These are phyloP conservation scores for Xylaria sp. DNA, from an alignment of 2,329 filamentous ascomycete species.

Conservation along the genomic window DNA sequence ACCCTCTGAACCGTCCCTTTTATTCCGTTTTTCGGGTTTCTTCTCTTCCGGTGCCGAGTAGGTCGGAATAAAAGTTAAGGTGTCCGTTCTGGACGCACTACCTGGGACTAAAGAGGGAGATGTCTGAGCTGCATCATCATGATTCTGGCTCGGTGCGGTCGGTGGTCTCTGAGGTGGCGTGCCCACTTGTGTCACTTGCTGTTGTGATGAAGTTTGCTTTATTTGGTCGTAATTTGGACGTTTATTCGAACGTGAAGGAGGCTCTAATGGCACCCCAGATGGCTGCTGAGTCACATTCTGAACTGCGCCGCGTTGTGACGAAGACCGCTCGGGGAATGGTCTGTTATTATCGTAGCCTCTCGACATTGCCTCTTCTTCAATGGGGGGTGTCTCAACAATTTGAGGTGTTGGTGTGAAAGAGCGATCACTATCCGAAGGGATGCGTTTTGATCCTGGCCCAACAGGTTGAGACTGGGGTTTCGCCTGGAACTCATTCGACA, in stretches of 20 bases:
- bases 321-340: conserved; percentile 59
- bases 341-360: conserved; percentile 35
- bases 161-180: conserved; percentile 37
- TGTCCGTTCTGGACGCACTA: conserved; percentile 72
- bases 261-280: conserved; percentile 48
- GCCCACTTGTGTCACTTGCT: conserved; percentile 32
- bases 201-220: conserved; percentile 33
- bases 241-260: conserved; percentile 54
- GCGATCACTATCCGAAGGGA: conserved; percentile 29
- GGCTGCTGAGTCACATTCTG: conserved; percentile 57
- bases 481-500: conserved; percentile 53
- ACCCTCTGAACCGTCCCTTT: conserved; percentile 71
- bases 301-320: conserved; percentile 52
- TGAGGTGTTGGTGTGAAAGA: conserved; percentile 53
- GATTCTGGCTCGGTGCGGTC: conserved; percentile 52
- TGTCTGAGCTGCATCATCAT: conserved; percentile 69
- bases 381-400: conserved; percentile 69
- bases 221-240: conserved; percentile 46
- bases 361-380: conserved; percentile 45
- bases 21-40: conserved; percentile 75
- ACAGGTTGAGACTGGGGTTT: conserved; percentile 33
- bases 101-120: conserved; percentile 74
- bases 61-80: conserved; percentile 80
- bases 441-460: conserved; percentile 31
- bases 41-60: conserved; percentile 69